Conservation (phyloP, 352 stramenopile genomes). For the Phytophthora agathidicida region DNA sequence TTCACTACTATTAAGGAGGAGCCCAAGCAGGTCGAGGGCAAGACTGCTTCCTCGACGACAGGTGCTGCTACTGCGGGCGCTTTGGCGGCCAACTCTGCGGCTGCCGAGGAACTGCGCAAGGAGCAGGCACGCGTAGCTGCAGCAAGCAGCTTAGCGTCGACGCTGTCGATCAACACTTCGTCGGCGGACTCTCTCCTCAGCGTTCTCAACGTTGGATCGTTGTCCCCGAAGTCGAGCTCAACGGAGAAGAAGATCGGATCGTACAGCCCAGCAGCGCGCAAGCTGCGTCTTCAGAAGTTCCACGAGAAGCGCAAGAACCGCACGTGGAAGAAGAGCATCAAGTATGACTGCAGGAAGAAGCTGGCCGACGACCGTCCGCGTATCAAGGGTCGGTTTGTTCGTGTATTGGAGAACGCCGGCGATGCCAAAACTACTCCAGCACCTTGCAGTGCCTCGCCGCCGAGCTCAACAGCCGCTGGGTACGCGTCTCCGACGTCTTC, state of each 20-base stretch:
- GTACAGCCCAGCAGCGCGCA: slow-evolving; percentile 94
- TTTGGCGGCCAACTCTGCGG: slow-evolving; percentile 27
- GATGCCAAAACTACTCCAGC: slow-evolving; percentile 49
- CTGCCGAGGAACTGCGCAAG: slow-evolving; percentile 44
- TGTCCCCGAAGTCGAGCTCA: slow-evolving; percentile 22
- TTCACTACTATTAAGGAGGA: slow-evolving; percentile 44
- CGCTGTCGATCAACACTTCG: slow-evolving; percentile 39
- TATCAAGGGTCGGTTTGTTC: slow-evolving; percentile 94
- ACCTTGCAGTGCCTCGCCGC: slow-evolving; percentile 26
- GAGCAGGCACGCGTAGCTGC: slow-evolving; percentile 34
- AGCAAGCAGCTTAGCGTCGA: slow-evolving; percentile 21
- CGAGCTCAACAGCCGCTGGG: slow-evolving; percentile 13
- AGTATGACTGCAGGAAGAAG: slow-evolving; percentile 99
- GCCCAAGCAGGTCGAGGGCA: slow-evolving; percentile 11
- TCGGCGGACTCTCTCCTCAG: slow-evolving; percentile 46
- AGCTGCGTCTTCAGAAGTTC: slow-evolving; percentile 95
- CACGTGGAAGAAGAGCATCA: slow-evolving; percentile 99
- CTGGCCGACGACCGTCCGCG: slow-evolving; percentile 95
- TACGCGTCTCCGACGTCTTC: slow-evolving; percentile 42
- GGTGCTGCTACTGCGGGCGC: slow-evolving; percentile 18
- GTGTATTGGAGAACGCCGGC: slow-evolving; percentile 64
- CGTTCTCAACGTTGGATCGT: slow-evolving; percentile 46
- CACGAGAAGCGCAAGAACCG: slow-evolving; percentile 96
- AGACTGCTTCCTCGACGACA: neutral
- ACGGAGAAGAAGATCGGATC: slow-evolving; percentile 90